Base-by-base conservation (phyloP, 169 alveolate species). In the Plasmodium ovale region DNA sequence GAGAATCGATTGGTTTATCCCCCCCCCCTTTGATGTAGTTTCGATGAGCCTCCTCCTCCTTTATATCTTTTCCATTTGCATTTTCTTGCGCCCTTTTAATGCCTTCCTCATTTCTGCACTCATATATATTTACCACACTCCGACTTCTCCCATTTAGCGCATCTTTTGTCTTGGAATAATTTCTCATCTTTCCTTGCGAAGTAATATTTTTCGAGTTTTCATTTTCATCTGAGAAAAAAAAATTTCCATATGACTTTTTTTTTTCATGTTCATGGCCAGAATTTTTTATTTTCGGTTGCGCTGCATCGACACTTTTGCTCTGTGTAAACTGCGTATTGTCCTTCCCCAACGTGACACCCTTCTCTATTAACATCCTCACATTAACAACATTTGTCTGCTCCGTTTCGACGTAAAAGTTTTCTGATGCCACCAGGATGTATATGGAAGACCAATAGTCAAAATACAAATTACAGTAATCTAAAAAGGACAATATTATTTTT, bases 351-450 rank as follows among this genome's bases (percentile, higher is more conserved):
- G 42, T 44, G 42, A 42, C 58, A 62, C 54, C 53, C 70, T 72
- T 51, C 16, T 39, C 44, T 23, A 74, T n/a, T 42, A 60, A 47
- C 23, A 33, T 49, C 39, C 62, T 77, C 23, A 77, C 39, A 31
- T 77, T 16, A 5, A 54, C 9, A 6, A 5, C 58, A 19, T 47
- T 19, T 47, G 42, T 44, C 10, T 69, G 42, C 51, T 62, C 72
- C 10, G 62, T 39, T 77, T 77, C 88, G 62, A 60, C 44, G 47
- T 60, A 77, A 44, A 77, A 77, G 47, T 77, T 77, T 77, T 77
- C 88, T 21, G 88, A 60, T 16, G 88, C 88, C 14, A 77, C 67
- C 44, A 77, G 62, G 62, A 77, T 77, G 25, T 77, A 77, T n/a
- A 77, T 62, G 33, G 77, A 60, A 16, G 77, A 77, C 88, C 88